Base-by-base conservation (phyloP, 352 stramenopile species). In the Phytophthora pseudosyringae region DNA sequence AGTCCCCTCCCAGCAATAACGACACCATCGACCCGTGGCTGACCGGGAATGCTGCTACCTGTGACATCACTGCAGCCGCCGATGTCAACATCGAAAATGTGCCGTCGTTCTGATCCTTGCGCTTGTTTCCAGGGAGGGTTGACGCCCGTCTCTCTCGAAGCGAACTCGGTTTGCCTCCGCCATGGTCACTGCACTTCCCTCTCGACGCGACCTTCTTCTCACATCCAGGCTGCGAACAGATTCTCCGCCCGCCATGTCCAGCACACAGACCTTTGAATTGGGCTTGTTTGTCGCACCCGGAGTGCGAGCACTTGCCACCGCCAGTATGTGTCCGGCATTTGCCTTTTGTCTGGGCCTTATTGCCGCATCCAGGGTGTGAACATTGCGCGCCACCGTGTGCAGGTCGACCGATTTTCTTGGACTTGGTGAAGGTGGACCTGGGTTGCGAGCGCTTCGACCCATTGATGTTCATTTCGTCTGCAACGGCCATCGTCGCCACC, bases 211-310 rank as follows among this genome's bases (percentile, higher is more conserved):
- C 59, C 28, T 55, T 63, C 53, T 61, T 68, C 3, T 51, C 44
- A 50, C 59, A 68, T 3, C 18, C 51, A 26, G 51, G 44, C 29
- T 63, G 18, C 12, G 40, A 45, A n/a, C 59, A 68, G 3, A 62
- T 49, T 58, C 59, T 43, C 40, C 45, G 35, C 31, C 59, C 59
- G 16, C 59, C 59, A n/a, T 68, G 59, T 16, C 32, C 44, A 52
- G 51, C 51, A 15, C 59, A 68, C 28, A 68, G 33, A 3, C 59
- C 51, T 41, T 63, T 68, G 28, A 63, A 63, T 9, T 68, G 59
- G 2, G 59, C 51, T 25, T 62, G 59, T 41, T 68, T 68, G 7
- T 57, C 59, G 25, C 59, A 68, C 36, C 38, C 44, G 7, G 51
- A 8, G 11, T 63, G 5, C 3, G 43, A 62, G 7, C 59, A 62